phyloP scores from a whole-genome alignment of 2,329 filamentous ascomycete genomes.

The Exophiala sideris region DNA sequence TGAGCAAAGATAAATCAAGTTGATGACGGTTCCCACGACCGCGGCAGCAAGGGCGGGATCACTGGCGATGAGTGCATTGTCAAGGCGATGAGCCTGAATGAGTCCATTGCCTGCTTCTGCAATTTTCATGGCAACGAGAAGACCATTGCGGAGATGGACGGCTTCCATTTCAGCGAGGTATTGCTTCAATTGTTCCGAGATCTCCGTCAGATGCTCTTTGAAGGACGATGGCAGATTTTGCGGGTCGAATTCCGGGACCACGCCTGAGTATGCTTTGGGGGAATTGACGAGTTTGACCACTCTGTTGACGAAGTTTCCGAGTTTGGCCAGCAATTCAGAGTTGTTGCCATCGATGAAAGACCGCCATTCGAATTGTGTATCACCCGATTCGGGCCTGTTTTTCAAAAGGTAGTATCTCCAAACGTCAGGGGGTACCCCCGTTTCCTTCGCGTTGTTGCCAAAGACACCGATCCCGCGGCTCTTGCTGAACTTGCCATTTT shows the following conservation, averaged over 20 bases:
- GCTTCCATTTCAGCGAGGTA: slow-evolving; percentile 59
- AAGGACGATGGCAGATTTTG: slow-evolving; percentile 39
- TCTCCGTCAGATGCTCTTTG: slow-evolving; percentile 40
- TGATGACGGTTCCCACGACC: slow-evolving; percentile 74
- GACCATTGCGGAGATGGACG: slow-evolving; percentile 57
- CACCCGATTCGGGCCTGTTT: slow-evolving; percentile 77
- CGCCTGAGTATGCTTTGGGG: slow-evolving; percentile 65
- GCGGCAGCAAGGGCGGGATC: slow-evolving; percentile 59
- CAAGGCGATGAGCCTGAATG: slow-evolving; percentile 59
- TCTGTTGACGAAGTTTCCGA: slow-evolving; percentile 70
- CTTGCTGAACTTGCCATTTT: slow-evolving; percentile 89
- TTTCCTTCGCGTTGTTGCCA: slow-evolving; percentile 82
- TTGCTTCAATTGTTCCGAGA: slow-evolving; percentile 53
- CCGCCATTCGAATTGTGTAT: slow-evolving; percentile 87
- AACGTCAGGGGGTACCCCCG: slow-evolving; percentile 78
- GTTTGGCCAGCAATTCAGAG: slow-evolving; percentile 74
- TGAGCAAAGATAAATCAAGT: slow-evolving; percentile 78
- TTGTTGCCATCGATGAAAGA: slow-evolving; percentile 83
- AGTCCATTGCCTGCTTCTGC: slow-evolving; percentile 59
- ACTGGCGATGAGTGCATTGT: slow-evolving; percentile 59
- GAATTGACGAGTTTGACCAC: slow-evolving; percentile 70
- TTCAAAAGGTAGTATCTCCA: slow-evolving; percentile 91
- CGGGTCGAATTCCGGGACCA: slow-evolving; percentile 59
- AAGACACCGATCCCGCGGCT: slow-evolving; percentile 87
- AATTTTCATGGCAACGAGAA: slow-evolving; percentile 54